phyloP scores from a whole-genome alignment of 2,329 filamentous ascomycete species.

The Claviceps cyperi region DNA sequence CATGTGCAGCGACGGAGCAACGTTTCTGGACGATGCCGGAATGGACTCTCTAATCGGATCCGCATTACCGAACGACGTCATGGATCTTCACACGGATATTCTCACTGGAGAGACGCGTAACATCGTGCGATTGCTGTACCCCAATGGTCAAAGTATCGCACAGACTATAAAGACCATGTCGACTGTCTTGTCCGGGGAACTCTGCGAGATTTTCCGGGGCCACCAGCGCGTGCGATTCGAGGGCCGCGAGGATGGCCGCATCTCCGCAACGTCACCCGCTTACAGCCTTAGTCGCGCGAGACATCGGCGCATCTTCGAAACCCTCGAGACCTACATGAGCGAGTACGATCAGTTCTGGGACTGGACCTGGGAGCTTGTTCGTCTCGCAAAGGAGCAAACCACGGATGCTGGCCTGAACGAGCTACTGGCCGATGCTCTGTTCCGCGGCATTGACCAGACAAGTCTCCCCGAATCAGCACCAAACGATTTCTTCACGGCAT shows the following conservation, averaged over 20 bases:
- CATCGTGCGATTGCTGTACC: conserved; percentile 5
- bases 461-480: not conserved
- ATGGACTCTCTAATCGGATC: conserved; percentile 7
- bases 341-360: conserved; percentile 4
- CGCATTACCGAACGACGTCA: conserved; percentile 5
- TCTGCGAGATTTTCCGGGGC: conserved; percentile 6
- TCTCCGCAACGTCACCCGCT: conserved; percentile 4
- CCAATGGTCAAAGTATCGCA: conserved; percentile 1
- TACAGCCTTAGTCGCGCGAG: conserved; percentile 7
- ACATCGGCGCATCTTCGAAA: conserved; percentile 6
- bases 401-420: conserved; percentile 6
- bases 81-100: conserved; percentile 7
- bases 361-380: conserved; percentile 6
- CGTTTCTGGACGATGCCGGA: conserved; percentile 4
- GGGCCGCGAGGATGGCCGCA: conserved; percentile 6
- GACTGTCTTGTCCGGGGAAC: conserved; percentile 3
- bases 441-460: not conserved
- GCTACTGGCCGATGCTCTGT: conserved; percentile 2
- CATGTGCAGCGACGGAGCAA: conserved; percentile 7
- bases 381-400: conserved; percentile 2
- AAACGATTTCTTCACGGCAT: conserved; percentile 1
- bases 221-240: conserved; percentile 4
- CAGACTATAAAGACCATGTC: conserved; percentile 1
- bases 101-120: conserved; percentile 5
- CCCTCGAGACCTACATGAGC: conserved; percentile 1